A percentile compares a stretch with the other conserved stretches of the same genome.
Conservation (phyloP, 2,329 filamentous ascomycete genomes). For the Ilyonectria mors-panacis region DNA sequence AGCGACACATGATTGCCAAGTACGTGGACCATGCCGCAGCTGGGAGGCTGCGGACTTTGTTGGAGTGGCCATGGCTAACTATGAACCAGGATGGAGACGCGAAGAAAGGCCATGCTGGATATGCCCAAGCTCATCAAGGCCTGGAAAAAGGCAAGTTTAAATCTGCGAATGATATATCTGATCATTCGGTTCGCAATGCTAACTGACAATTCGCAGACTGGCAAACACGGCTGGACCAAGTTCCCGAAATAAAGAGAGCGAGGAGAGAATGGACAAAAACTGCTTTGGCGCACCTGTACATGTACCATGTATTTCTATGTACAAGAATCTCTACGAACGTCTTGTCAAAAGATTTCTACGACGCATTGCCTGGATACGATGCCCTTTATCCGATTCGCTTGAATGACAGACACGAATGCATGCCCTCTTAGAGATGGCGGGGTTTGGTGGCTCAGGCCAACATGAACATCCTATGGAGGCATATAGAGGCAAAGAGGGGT, state of each 20-base stretch:
- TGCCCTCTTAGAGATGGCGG: background rate
- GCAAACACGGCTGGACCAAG: conserved; percentile 70
- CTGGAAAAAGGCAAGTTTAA: conserved; percentile 84
- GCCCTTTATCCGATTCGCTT: background rate
- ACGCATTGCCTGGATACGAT: background rate
- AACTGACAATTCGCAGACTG: conserved; percentile 60
- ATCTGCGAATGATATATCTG: background rate
- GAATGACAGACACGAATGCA: background rate
- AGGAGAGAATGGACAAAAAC: conserved; percentile 35
- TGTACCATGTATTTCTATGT: conserved; percentile 54
- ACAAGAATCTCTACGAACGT: conserved; percentile 40
- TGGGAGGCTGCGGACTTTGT: conserved; percentile 5
- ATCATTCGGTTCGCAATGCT: conserved; percentile 44
- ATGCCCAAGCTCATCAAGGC: conserved; percentile 94
- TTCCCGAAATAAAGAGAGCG: conserved; percentile 66
- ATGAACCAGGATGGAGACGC: conserved; percentile 80
- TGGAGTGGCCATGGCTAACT: conserved; percentile 35
- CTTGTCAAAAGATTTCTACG: conserved; percentile 27
- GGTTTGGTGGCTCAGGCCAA: background rate
- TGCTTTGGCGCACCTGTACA: conserved; percentile 48
- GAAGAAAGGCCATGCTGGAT: conserved; percentile 91
- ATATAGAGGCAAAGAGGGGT: too few species aligned
- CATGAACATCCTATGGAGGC: background rate
- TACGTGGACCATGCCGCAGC: conserved; percentile 58
- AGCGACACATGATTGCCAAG: conserved; percentile 85